Percentiles rank a stretch among this genome's conserved stretches.
These are phyloP conservation scores for Candida multigemmis DNA, from an alignment of 805 yeast genomes.

Conservation along the genomic window DNA sequence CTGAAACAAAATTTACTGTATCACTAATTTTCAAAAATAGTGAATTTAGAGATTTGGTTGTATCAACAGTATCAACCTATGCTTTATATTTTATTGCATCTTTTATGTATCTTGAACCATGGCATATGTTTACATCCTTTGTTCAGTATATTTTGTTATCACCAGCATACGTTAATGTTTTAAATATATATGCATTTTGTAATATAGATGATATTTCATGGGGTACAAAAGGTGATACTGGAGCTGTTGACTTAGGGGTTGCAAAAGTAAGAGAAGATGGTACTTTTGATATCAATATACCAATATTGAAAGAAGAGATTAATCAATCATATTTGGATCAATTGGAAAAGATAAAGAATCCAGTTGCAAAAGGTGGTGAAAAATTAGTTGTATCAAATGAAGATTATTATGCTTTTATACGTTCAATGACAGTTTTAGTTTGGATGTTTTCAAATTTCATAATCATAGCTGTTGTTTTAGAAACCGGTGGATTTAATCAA, in stretches of 20 bases:
- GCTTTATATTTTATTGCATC: conserved; percentile 54
- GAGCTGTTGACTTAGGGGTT: conserved; percentile 47
- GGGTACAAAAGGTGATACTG: conserved; percentile 68
- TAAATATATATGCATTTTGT: conserved; percentile 62
- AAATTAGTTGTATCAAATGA: conserved; percentile 21
- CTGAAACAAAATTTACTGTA: conserved; percentile 30
- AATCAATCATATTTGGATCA: conserved; percentile 45
- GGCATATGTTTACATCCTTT: conserved; percentile 57
- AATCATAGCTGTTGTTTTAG: conserved; percentile 31
- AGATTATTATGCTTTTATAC: conserved; percentile 36
- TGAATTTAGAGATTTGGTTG: conserved; percentile 40
- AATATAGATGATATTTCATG: conserved; percentile 66
- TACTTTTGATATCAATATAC: conserved; percentile 45
- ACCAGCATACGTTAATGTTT: conserved; percentile 45
- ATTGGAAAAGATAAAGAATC: conserved; percentile 41
- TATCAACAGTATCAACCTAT: conserved; percentile 52
- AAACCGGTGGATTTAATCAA: conserved; percentile 36
- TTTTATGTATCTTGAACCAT: conserved; percentile 52
- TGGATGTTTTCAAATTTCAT: conserved; percentile 38
- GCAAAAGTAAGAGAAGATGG: conserved; percentile 48
- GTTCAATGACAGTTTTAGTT: conserved; percentile 37
- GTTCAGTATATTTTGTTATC: conserved; percentile 41
- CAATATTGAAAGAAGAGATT: conserved; percentile 39
- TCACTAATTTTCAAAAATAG: conserved; percentile 36
- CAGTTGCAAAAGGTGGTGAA: conserved; percentile 23